Evolutionary conservation across 2,329 filamentous ascomycete species (phyloP), one percentile per base, ranked within the genome.

Genomic region (Penicillium rolfsii): DNA sequence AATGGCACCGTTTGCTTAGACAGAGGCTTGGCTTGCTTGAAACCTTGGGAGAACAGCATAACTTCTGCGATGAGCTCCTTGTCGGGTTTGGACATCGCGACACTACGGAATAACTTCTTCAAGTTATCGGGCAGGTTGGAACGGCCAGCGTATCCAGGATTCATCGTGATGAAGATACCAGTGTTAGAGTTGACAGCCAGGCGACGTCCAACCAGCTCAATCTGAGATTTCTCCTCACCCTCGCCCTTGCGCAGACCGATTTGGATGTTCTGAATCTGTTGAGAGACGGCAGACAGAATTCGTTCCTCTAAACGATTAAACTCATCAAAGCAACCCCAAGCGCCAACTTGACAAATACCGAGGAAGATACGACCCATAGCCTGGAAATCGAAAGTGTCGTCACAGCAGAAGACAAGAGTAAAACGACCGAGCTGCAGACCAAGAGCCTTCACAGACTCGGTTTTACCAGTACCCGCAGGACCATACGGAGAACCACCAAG

Each of bases 161-260:
- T 99, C 96, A 99, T 99, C 41, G 95, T 99, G 76, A 99, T 99
- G 82, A 99, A 99, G 75, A 99, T 95, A 70, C 95, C 95, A 54
- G 96, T 98, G 74, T 97, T 96, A 63, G 85, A 84, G 72, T 97
- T 96, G 67, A 99, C 95, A 64, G 85, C 87, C 52, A 99, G 84
- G 69, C 96, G 93, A 58, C 95, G 91, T 52, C 94, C 94, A 57
- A 98, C 91, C 22, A 99, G 83, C 76, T 99, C 95, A 69, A 99
- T 98, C 74, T 97, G 91, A 1, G 92, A 84, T 74, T 91, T 92
- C 6, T 90, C 87, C 69, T 97, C 91, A 58, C 92, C 88, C 7
- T 82, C 89, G 36, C 90, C 89, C 74, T 94, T 92, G 75, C 93
- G 93, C 57, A 99, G 83, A 59, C 96, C 95, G 65, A 98, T 87